Evolutionary conservation across 768 basidiomycete genomes (phyloP).

Genomic region (Boletus edulis): DNA sequence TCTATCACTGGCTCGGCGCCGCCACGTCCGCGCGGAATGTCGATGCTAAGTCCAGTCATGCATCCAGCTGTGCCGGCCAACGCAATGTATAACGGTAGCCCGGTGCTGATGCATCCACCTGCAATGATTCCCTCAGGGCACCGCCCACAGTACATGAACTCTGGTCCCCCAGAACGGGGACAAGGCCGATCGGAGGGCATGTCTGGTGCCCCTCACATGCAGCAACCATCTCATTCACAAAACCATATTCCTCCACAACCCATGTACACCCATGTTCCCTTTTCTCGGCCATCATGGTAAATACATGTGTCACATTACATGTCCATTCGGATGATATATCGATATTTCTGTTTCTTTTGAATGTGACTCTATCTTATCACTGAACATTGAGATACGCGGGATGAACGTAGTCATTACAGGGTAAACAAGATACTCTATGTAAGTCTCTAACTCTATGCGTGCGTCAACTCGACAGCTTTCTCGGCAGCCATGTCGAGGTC

Average conservation of each 20-base stretch:
- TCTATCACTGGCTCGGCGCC: slow-evolving; percentile 30
- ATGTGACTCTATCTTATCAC: slow-evolving; percentile 22
- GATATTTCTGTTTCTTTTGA: slow-evolving; percentile 27
- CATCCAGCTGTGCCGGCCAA: slow-evolving; percentile 46
- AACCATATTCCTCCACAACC: slow-evolving; percentile 28
- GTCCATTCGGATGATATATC: slow-evolving; percentile 32
- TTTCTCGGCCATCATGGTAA: slow-evolving; percentile 32
- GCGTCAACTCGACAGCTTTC: slow-evolving; percentile 70
- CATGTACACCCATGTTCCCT: slow-evolving; percentile 28
- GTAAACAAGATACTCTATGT: slow-evolving; percentile 35
- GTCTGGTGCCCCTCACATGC: slow-evolving; percentile 38
- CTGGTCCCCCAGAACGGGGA: slow-evolving; percentile 49
- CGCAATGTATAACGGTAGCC: slow-evolving; percentile 65
- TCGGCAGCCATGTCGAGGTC: slow-evolving; percentile 89
- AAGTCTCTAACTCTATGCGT: slow-evolving; percentile 32
- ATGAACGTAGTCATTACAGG: slow-evolving; percentile 12
- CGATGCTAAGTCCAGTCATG: slow-evolving; percentile 74
- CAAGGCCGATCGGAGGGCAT: slow-evolving; percentile 50
- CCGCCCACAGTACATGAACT: slow-evolving; percentile 40
- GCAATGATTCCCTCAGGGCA: slow-evolving; percentile 36
- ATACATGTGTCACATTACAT: slow-evolving; percentile 17
- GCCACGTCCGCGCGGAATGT: slow-evolving; percentile 49
- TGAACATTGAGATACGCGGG: not conserved
- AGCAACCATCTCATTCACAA: slow-evolving; percentile 33
- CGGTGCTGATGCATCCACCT: slow-evolving; percentile 59